These are phyloP conservation scores for Fagopyrum homotropicum DNA, from an alignment of 148 eudicot species.

Conservation along the genomic window DNA sequence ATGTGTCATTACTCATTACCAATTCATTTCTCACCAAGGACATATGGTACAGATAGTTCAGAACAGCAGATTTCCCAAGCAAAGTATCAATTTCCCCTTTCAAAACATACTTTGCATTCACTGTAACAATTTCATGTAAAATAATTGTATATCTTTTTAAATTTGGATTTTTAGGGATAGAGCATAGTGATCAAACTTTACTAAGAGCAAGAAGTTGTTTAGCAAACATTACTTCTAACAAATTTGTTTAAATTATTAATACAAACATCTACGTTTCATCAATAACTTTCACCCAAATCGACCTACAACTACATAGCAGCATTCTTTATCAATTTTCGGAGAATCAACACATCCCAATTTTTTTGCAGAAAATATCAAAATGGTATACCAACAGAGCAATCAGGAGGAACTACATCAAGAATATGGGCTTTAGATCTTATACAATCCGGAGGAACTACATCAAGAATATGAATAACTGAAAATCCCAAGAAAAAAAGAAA, in stretches of 20 bases:
- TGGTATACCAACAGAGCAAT: neutral
- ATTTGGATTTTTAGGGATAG: too few species aligned
- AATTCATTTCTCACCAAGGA: neutral
- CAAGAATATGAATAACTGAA: neutral
- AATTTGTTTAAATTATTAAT: too few species aligned
- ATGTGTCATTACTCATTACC: slow-evolving; percentile 5
- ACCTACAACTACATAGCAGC: too few species aligned
- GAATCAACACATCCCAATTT: neutral
- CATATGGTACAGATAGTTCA: neutral
- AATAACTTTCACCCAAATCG: too few species aligned
- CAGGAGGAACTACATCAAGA: neutral
- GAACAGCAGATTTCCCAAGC: neutral
- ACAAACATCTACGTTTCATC: too few species aligned
- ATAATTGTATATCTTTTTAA: too few species aligned
- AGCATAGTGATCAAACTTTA: too few species aligned
- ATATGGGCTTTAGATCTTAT: neutral
- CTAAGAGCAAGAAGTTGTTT: too few species aligned
- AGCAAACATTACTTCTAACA: too few species aligned
- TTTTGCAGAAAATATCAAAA: neutral
- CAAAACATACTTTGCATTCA: neutral
- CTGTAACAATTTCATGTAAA: too few species aligned
- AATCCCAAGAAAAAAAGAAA: neutral
- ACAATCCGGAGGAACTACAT: neutral
- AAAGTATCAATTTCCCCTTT: neutral
- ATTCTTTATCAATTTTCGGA: neutral